Base-by-base conservation (phyloP, 23 red algal species). In the Gracilaria vermiculophylla region DNA sequence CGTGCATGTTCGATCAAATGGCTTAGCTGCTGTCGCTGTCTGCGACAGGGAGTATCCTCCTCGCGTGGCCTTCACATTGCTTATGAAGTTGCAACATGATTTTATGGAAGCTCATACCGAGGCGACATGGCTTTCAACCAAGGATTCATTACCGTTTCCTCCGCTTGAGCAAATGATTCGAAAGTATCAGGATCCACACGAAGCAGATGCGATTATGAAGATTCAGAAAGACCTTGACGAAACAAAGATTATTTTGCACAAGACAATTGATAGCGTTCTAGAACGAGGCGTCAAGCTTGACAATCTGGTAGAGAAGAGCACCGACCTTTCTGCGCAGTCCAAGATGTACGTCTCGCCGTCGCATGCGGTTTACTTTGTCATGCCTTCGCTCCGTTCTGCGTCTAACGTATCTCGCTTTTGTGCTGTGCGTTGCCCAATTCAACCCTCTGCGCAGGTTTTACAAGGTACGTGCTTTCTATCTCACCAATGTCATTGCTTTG, bases 191-290 rank as follows among this genome's bases (percentile, higher is more conserved):
- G 83, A 99, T 81, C 97, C 97, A 16, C 88, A 81, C 27, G 86
- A 99, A 76, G 97, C 97, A 16, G 97, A 99, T 65, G 76, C 92
- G 0, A 92, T 99, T 13, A 96, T 94, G 91, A 94, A 92, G 62
- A 95, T 99, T 76, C 88, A 99, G 71, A 95, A 79, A 78, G 97
- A 99, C 62, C 78, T 99, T 45, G 97, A 99, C 42, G 97, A 99
- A 36, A 99, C 97, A 44, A 99, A 99, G 85, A 86, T 94, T 64
- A 95, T 95, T 53, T 80, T 99, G 44, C 97, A 99, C 60, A 94
- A 99, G 67, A 99, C 97, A 44, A 95, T 99, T 61, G 97, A 99
- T 44, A 62, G 65, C 53, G 89, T 99, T 24, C 61, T 99, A 53
- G 97, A 99, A 67, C 83, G 97, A 20, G 97, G 97, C 47, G 94